Percentiles rank a stretch among this genome's conserved stretches.
These are phyloP conservation scores for Sutorius eximius DNA, from an alignment of 1,284 basidiomycete genomes.

Conservation along the genomic window DNA sequence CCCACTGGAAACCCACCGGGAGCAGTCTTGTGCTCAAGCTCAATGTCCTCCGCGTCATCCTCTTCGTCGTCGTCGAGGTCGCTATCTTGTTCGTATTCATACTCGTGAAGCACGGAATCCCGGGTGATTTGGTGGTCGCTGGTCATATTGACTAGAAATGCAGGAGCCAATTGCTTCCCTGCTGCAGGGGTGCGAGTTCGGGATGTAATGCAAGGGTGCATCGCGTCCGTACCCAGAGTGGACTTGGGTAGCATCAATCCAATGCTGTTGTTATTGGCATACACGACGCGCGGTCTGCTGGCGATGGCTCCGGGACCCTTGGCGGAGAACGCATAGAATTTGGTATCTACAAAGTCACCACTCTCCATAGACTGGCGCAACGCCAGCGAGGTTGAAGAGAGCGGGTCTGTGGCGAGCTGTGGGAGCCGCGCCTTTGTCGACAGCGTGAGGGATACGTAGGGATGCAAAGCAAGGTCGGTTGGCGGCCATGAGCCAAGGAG, in stretches of 20 bases:
- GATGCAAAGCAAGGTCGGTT: slow-evolving; percentile 12
- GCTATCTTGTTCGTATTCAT: slow-evolving; percentile 31
- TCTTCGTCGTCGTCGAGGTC: slow-evolving; percentile 30
- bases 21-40: neutral
- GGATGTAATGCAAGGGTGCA: neutral
- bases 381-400: slow-evolving; percentile 19
- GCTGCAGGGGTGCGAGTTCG: slow-evolving; percentile 8
- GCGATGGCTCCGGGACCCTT: slow-evolving; percentile 11
- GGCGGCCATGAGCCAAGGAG: slow-evolving; percentile 28
- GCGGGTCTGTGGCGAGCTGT: slow-evolving; percentile 13
- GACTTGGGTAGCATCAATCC: slow-evolving; percentile 18
- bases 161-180: slow-evolving; percentile 6
- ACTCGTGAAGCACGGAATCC: slow-evolving; percentile 29
- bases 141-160: slow-evolving; percentile 28
- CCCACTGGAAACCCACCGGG: neutral
- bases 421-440: slow-evolving; percentile 19
- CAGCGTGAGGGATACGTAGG: slow-evolving; percentile 27
- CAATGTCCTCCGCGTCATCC: neutral
- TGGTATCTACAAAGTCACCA: slow-evolving; percentile 31
- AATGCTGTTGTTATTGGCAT: slow-evolving; percentile 23
- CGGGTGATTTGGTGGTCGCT: slow-evolving; percentile 18
- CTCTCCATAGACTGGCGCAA: slow-evolving; percentile 27
- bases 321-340: slow-evolving; percentile 31
- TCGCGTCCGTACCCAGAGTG: slow-evolving; percentile 5
- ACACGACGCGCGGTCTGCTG: slow-evolving; percentile 25